Evolutionary conservation across 1,284 basidiomycete genomes (phyloP).

Genomic region (Pulchroboletus neoregius): DNA sequence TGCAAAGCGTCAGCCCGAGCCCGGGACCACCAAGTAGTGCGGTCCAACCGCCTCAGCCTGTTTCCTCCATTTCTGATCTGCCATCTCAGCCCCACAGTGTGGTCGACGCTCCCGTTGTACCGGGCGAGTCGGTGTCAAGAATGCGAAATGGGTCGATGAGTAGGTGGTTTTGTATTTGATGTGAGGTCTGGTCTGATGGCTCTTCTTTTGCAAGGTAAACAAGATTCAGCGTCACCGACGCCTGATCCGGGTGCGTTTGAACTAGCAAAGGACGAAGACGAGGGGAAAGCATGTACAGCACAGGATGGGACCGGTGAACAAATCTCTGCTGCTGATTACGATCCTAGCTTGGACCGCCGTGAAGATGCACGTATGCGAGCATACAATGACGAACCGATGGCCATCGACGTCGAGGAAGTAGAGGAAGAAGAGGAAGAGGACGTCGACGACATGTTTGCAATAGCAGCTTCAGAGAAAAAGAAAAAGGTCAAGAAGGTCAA

Average conservation of each 20-base stretch:
- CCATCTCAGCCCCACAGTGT: slow-evolving; percentile 51
- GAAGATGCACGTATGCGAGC: slow-evolving; percentile 76
- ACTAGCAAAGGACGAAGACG: slow-evolving; percentile 57
- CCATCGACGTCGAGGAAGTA: slow-evolving; percentile 51
- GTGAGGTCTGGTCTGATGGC: slow-evolving; percentile 2
- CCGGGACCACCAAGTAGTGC: slow-evolving; percentile 66
- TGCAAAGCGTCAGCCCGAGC: slow-evolving; percentile 45
- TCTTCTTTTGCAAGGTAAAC: slow-evolving; percentile 36
- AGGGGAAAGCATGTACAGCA: slow-evolving; percentile 41
- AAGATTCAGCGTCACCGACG: slow-evolving; percentile 52
- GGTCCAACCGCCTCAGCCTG: slow-evolving; percentile 61
- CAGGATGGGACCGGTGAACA: slow-evolving; percentile 58
- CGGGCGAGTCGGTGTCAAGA: slow-evolving; percentile 9
- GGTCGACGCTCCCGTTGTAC: slow-evolving; percentile 33
- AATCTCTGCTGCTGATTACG: slow-evolving; percentile 90
- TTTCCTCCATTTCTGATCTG: slow-evolving; percentile 57
- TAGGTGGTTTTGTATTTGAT: slow-evolving; percentile 21
- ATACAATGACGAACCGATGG: slow-evolving; percentile 39
- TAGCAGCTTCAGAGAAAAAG: slow-evolving; percentile 53
- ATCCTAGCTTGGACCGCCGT: slow-evolving; percentile 79
- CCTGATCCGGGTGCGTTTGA: slow-evolving; percentile 50
- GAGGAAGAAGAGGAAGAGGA: slow-evolving; percentile 74
- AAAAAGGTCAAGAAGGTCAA: slow-evolving; percentile 61
- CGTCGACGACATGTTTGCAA: slow-evolving; percentile 87
- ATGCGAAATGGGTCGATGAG: slow-evolving; percentile 27